Conservation (phyloP, 1,284 basidiomycete genomes). For the Mycosarcoma maydis region DNA sequence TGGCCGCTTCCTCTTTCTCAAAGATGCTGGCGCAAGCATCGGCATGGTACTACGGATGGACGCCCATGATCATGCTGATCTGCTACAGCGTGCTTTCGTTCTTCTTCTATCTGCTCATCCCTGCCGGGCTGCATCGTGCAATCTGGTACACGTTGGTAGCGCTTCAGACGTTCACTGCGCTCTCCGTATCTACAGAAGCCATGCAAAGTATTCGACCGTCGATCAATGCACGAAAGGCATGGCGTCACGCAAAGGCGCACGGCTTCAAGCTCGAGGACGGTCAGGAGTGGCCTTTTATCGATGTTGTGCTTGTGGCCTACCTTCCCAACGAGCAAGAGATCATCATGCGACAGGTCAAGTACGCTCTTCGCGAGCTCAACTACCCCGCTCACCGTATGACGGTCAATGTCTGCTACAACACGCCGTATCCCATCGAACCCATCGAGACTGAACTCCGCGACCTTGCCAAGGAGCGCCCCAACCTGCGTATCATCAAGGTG, state of each 20-base stretch:
- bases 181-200: conserved; percentile 55
- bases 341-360: conserved; percentile 57
- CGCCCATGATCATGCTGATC: conserved; percentile 54
- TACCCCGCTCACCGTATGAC: conserved; percentile 50
- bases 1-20: conserved; percentile 12
- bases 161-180: conserved; percentile 53
- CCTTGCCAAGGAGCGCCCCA: conserved; percentile 39
- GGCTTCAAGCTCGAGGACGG: conserved; percentile 50
- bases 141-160: conserved; percentile 50
- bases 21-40: conserved; percentile 27
- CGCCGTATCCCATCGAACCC: conserved; percentile 51
- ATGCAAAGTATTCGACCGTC: conserved; percentile 54
- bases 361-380: conserved; percentile 53
- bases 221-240: conserved; percentile 51
- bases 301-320: conserved; percentile 59
- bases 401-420: conserved; percentile 62
- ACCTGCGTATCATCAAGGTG: conserved; percentile 53
- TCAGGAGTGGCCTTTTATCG: conserved; percentile 53
- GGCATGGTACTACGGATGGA: conserved; percentile 50
- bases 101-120: conserved; percentile 54
- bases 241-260: conserved; percentile 45
- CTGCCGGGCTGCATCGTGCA: conserved; percentile 42
- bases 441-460: conserved; percentile 48
- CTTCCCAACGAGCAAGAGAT: conserved; percentile 59
- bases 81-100: conserved; percentile 46